A percentile compares a stretch with the other conserved stretches of the same genome.
These are phyloP conservation scores for Antitrichia curtipendula DNA, from an alignment of 225 moss, liverwort and hornwort species.

Conservation along the genomic window DNA sequence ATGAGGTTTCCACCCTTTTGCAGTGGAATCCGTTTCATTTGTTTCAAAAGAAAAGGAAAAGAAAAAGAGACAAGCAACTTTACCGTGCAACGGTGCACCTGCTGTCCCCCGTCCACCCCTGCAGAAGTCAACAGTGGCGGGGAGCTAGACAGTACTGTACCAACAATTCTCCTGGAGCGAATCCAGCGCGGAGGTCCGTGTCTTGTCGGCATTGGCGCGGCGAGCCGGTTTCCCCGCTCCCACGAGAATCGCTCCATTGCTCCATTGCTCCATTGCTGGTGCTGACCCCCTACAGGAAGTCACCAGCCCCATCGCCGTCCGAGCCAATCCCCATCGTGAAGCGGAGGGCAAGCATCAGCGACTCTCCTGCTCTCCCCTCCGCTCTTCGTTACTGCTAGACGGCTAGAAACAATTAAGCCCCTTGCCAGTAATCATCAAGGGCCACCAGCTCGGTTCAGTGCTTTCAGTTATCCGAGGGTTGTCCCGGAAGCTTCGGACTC, in stretches of 20 bases:
- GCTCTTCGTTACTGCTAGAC: background rate
- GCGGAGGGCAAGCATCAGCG: background rate
- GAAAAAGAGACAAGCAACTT: background rate
- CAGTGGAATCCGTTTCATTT: no score
- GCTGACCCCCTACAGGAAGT: background rate
- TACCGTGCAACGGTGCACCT: background rate
- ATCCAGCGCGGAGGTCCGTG: background rate
- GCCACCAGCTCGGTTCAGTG: background rate
- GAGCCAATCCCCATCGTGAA: background rate
- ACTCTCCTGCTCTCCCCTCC: background rate
- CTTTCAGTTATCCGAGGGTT: background rate
- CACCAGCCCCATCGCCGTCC: background rate
- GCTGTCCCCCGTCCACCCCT: no score
- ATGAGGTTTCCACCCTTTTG: no score
- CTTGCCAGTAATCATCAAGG: background rate
- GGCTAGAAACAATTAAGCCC: background rate
- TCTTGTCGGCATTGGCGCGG: background rate
- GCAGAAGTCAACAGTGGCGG: background rate
- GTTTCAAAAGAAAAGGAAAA: no score
- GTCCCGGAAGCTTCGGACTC: background rate
- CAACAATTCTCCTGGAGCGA: background rate
- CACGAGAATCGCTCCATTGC: no score
- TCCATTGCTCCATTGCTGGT: no score
- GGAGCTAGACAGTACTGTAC: background rate
- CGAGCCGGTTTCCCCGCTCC: background rate